Evolutionary conservation across 2,329 filamentous ascomycete species (phyloP).

Genomic region (Beauveria sp.): DNA sequence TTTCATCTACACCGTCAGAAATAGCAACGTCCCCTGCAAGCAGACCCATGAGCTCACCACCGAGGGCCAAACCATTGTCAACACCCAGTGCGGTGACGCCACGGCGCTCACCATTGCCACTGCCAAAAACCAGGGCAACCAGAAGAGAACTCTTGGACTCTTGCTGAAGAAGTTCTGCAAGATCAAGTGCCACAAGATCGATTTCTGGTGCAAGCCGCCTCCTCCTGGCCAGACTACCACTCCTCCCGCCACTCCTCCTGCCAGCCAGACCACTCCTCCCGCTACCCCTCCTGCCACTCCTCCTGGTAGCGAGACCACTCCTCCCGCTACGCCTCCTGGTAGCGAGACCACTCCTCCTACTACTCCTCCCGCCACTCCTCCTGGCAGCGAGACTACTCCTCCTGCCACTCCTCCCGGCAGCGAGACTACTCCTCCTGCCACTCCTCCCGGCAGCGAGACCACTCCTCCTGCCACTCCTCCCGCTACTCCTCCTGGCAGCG

Average conservation of each 20-base stretch:
- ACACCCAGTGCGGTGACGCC: constrained; percentile 89
- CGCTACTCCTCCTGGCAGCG: not conserved
- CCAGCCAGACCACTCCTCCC: not conserved
- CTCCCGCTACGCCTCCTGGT: constrained; percentile 9
- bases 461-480: not conserved
- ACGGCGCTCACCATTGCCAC: constrained; percentile 68
- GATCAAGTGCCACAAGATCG: constrained; percentile 69
- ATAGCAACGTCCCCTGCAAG: constrained; percentile 50
- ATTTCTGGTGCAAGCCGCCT: constrained; percentile 61
- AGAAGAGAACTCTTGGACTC: constrained; percentile 43
- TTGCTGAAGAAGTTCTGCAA: constrained; percentile 51
- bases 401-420: constrained; percentile 1
- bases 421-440: not conserved
- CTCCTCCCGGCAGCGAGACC: not conserved
- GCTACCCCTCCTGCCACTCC: constrained; percentile 13
- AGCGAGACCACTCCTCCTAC: constrained; percentile 1
- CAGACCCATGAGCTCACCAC: constrained; percentile 57
- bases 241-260: constrained; percentile 11
- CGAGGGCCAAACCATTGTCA: constrained; percentile 63
- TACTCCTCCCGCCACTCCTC: constrained; percentile 7
- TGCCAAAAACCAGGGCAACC: constrained; percentile 24
- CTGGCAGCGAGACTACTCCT: constrained; percentile 9
- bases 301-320: not conserved
- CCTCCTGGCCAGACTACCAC: constrained; percentile 12
- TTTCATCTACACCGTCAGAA: constrained; percentile 60